A percentile compares a stretch with the other conserved stretches of the same genome.
Evolutionary conservation across 371 early-diverging fungal genomes (phyloP).

Genomic region (Rhizopus arrhizus): DNA sequence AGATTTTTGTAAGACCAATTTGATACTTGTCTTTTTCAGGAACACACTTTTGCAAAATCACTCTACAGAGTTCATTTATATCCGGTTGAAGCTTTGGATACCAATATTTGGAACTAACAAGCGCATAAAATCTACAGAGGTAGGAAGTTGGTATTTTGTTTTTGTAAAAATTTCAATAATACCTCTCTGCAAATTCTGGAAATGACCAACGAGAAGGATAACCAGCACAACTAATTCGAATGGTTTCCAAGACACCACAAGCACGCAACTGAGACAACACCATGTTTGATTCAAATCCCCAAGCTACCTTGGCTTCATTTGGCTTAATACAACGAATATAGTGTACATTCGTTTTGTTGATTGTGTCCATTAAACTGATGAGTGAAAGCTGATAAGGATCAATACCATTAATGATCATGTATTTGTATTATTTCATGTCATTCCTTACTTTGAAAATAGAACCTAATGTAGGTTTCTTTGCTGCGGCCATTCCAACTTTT

Average conservation of each 20-base stretch:
- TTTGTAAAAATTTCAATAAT: neutral
- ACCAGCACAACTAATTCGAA: constrained; percentile 98
- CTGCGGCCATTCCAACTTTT: constrained; percentile 49
- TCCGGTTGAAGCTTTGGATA: constrained; percentile 51
- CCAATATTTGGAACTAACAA: constrained; percentile 78
- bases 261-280: constrained; percentile 96
- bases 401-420: neutral
- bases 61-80: constrained; percentile 57
- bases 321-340: constrained; percentile 99
- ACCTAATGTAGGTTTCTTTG: constrained; percentile 86
- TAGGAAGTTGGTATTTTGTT: neutral
- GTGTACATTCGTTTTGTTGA: constrained; percentile 90
- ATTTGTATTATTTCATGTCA: neutral
- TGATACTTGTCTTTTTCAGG: constrained; percentile 86
- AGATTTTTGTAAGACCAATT: constrained; percentile 96
- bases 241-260: constrained; percentile 99
- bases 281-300: constrained; percentile 89
- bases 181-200: constrained; percentile 90
- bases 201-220: constrained; percentile 95
- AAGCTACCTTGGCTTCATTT: constrained; percentile 91
- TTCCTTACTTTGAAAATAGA: constrained; percentile 73
- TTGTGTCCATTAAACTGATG: constrained; percentile 91
- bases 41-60: constrained; percentile 74
- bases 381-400: constrained; percentile 65
- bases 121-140: constrained; percentile 70